phyloP scores from a whole-genome alignment of 371 early-diverging fungal genomes.

The Syncephalis plumigaleata region DNA sequence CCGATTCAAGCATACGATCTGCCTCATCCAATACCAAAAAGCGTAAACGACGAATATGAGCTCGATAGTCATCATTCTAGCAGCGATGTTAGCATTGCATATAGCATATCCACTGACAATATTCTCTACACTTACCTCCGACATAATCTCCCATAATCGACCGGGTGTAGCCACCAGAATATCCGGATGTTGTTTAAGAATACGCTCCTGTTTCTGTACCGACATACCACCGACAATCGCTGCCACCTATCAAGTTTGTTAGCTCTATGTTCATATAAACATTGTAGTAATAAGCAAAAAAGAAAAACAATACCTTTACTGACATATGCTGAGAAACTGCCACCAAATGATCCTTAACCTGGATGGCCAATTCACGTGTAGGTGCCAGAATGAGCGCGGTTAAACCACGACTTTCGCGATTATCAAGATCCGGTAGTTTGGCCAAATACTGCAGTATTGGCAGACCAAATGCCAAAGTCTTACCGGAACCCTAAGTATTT shows the following conservation, averaged over 20 bases:
- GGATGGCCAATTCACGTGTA: slow-evolving; percentile 85
- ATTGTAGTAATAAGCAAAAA: not conserved
- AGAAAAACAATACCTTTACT: slow-evolving; percentile 21
- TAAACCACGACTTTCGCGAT: slow-evolving; percentile 11
- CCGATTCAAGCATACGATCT: slow-evolving; percentile 89
- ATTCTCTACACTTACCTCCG: slow-evolving; percentile 25
- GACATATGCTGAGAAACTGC: slow-evolving; percentile 29
- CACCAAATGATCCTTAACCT: slow-evolving; percentile 60
- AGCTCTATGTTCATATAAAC: not conserved
- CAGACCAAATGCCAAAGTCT: slow-evolving; percentile 82
- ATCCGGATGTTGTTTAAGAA: slow-evolving; percentile 47
- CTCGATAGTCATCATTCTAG: slow-evolving; percentile 29
- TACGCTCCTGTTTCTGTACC: slow-evolving; percentile 70
- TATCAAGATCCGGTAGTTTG: slow-evolving; percentile 18
- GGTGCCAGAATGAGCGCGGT: slow-evolving; percentile 61
- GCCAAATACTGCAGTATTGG: slow-evolving; percentile 58
- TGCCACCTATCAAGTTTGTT: slow-evolving; percentile 18
- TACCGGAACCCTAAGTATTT: slow-evolving; percentile 63
- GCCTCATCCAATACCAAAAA: slow-evolving; percentile 95
- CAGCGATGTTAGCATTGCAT: not conserved
- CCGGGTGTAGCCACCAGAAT: slow-evolving; percentile 97
- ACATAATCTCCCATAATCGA: slow-evolving; percentile 84
- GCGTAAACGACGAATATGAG: slow-evolving; percentile 28
- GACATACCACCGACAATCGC: slow-evolving; percentile 91
- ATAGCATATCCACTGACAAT: not conserved